phyloP scores from a whole-genome alignment of 208 protist genomes.

The Leishmania turanica region DNA sequence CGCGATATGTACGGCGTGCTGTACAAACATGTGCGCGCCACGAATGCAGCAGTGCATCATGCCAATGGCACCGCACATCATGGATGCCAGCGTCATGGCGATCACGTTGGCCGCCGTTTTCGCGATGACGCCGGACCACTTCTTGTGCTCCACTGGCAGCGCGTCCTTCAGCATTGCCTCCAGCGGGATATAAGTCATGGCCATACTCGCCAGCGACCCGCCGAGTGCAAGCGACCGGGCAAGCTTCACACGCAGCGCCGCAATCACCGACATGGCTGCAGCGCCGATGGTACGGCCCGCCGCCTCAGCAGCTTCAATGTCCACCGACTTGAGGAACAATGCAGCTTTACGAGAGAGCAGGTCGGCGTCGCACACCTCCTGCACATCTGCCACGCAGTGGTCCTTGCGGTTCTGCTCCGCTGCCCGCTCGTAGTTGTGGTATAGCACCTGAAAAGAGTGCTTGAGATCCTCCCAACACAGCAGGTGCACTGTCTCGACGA shows the following conservation, averaged over 20 bases:
- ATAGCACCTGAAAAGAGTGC: conserved; percentile 37
- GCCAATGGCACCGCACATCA: conserved; percentile 41
- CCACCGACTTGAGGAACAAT: conserved; percentile 64
- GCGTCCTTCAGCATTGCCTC: conserved; percentile 45
- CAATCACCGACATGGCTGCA: conserved; percentile 61
- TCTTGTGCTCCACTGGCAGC: conserved; percentile 56
- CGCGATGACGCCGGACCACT: conserved; percentile 49
- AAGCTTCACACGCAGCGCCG: conserved; percentile 59
- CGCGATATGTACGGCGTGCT: conserved; percentile 38
- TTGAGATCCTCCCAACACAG: conserved; percentile 70
- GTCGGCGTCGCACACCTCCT: conserved; percentile 40
- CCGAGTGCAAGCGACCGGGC: conserved; percentile 66
- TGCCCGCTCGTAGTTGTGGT: conserved; percentile 70
- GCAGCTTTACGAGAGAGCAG: conserved; percentile 60
- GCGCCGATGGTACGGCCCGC: conserved; percentile 40
- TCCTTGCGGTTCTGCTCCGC: conserved; percentile 61
- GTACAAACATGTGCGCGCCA: conserved; percentile 61
- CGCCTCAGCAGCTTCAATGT: conserved; percentile 52
- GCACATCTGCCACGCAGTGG: conserved; percentile 53
- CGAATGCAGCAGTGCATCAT: conserved; percentile 66
- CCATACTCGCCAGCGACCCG: conserved; percentile 53
- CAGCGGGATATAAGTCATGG: conserved; percentile 45
- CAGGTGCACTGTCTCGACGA: conserved; percentile 72
- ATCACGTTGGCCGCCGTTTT: conserved; percentile 31
- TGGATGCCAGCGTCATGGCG: conserved; percentile 40